Conservation (phyloP, 495 filamentous ascomycete species). For the Penicillium subrubescens region DNA sequence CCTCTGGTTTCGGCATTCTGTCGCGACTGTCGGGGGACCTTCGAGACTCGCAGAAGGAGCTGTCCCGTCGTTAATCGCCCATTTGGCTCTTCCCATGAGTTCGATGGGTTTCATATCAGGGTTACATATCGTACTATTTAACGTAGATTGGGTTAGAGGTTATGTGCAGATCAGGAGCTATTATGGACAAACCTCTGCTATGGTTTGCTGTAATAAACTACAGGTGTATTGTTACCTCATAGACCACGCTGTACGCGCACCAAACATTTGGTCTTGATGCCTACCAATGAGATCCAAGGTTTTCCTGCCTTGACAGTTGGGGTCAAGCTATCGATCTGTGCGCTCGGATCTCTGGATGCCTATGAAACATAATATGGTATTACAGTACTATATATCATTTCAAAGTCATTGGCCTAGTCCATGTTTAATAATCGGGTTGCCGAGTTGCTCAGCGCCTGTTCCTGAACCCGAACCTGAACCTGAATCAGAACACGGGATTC, state of each 20-base stretch:
- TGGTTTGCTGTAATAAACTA: not conserved
- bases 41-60: conserved; percentile 49
- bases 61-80: conserved; percentile 62
- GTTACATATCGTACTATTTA: conserved; percentile 37
- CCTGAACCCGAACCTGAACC: not conserved
- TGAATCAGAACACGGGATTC: not conserved
- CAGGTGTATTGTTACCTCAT: not conserved
- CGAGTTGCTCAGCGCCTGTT: not conserved
- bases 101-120: conserved; percentile 57
- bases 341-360: not conserved
- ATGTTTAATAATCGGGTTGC: not conserved
- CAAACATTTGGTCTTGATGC: not conserved
- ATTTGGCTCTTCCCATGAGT: conserved; percentile 52
- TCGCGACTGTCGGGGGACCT: conserved; percentile 43
- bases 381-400: not conserved
- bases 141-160: not conserved
- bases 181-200: not conserved
- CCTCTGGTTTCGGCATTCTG: conserved; percentile 56
- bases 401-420: not conserved
- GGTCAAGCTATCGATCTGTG: not conserved
- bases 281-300: not conserved
- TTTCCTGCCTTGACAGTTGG: not conserved
- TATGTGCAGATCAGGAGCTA: not conserved
- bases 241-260: not conserved
- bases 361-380: not conserved